Base-by-base conservation (phyloP, 129 eudicot genomes). In the Kitagawia praeruptora region DNA sequence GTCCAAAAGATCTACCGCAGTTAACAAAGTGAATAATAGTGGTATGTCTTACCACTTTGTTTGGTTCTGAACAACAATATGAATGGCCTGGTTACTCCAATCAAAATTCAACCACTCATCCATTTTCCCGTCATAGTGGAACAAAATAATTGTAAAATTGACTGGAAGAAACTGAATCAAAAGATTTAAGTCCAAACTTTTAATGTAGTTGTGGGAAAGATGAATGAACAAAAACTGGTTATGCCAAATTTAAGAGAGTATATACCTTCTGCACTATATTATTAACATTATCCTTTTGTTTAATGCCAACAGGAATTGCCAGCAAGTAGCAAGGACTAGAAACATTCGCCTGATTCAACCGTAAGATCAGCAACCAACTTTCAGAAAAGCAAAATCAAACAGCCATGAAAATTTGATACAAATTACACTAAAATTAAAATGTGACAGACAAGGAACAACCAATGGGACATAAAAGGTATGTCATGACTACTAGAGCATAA, bases 51-150 rank as follows among this genome's bases (percentile, higher is more conserved):
- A 93, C 98, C 98, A 93, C 80, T 93, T 93, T 79, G 98, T 93
- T 91, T 93, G 98, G 84, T 93, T 93, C 64, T 84, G 85, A 71
- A 91, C 98, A 47, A 88, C 92, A 78, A 93, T 83, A 83, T 93
- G 98, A 75, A 91, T 83, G 77, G 93, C 96, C 78, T 81, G 82
- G 66, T 85, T 86, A 81, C 88, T 88, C 98, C 98, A 93, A 72
- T 86, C 80, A 75, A 91, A 88, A 86, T 89, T 90, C 88, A 88
- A 88, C 98, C 98, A 93, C 34, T 91, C 97, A 81, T 91, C 95
- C 56, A 91, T 85, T 61, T 89, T 89, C 37, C 98, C 98, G 78
- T 93, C 98, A 76, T 93, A 93, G 82, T 93, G 98, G 83, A 93
- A 93, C 78, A 93, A 88, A 54, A 91, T 79, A 63, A 93, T 75